A percentile compares a stretch with the other conserved stretches of the same genome.
phyloP scores from a whole-genome alignment of 805 yeast species.

The Kuraishia capsulata region DNA sequence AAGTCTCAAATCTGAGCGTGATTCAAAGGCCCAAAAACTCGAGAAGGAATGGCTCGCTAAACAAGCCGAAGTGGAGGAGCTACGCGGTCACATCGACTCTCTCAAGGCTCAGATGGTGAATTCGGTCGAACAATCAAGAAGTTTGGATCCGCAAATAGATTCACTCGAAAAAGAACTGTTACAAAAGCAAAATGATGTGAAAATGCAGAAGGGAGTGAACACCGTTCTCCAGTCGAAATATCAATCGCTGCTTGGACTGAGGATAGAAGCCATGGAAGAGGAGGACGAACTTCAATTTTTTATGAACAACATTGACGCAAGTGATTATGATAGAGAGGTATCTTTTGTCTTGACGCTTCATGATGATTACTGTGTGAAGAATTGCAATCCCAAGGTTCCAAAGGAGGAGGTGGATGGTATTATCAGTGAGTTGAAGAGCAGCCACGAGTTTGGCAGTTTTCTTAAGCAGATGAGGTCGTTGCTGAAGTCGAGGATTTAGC shows the following conservation, averaged over 20 bases:
- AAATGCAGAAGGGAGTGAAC: conserved; percentile 28
- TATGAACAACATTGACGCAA: conserved; percentile 37
- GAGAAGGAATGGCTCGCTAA: not conserved
- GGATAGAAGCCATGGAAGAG: conserved; percentile 29
- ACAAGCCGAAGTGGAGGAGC: not conserved
- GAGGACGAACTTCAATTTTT: conserved; percentile 26
- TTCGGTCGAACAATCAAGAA: not conserved
- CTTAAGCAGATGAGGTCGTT: conserved; percentile 23
- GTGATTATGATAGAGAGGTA: conserved; percentile 32
- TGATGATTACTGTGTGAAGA: conserved; percentile 21
- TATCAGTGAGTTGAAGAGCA: conserved; percentile 13
- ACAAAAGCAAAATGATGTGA: conserved; percentile 20
- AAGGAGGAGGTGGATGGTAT: conserved; percentile 9
- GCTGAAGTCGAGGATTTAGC: conserved; percentile 4
- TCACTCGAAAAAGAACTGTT: not conserved
- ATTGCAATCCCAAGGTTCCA: conserved; percentile 25
- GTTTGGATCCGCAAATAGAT: not conserved
- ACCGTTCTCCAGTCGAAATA: conserved; percentile 31
- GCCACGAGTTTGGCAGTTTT: conserved; percentile 22
- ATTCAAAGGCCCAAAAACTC: not conserved
- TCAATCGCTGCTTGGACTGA: conserved; percentile 38
- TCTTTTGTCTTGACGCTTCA: conserved; percentile 31
- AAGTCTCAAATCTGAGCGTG: not conserved
- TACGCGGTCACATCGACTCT: not conserved
- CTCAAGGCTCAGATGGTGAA: not conserved